Conservation (phyloP, 192 early-diverging fungal species). For the Chytriomyces sp. region DNA sequence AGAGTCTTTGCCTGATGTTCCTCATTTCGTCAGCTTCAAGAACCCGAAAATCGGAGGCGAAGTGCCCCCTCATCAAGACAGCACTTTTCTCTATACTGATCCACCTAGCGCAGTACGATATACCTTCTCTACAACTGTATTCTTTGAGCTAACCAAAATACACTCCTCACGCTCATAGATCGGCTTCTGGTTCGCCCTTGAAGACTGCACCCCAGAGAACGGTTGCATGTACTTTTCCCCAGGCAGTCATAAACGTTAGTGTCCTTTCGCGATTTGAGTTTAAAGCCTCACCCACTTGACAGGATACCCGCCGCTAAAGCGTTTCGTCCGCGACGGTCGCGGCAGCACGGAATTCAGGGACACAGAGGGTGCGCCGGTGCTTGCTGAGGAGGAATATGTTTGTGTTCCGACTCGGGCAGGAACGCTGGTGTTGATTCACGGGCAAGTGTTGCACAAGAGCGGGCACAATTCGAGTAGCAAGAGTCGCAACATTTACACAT, state of each 20-base stretch:
- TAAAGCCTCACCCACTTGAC: conserved; percentile 2
- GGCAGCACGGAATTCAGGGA: conserved; percentile 65
- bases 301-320: conserved; percentile 60
- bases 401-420: conserved; percentile 55
- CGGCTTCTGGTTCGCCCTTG: conserved; percentile 85
- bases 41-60: conserved; percentile 62
- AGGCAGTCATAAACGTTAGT: conserved; percentile 74
- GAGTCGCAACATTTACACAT: conserved; percentile 92
- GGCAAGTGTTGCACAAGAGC: conserved; percentile 81
- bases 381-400: conserved; percentile 63
- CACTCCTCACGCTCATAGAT: neutral
- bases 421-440: conserved; percentile 88
- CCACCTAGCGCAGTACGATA: conserved; percentile 77
- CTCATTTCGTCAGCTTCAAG: conserved; percentile 19
- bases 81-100: conserved; percentile 87
- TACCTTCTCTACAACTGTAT: neutral
- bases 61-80: conserved; percentile 89
- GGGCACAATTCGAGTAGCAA: conserved; percentile 74
- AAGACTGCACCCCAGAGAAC: conserved; percentile 84
- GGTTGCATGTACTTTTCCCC: conserved; percentile 86
- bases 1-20: neutral
- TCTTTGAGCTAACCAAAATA: neutral
- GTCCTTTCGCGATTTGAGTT: conserved; percentile 3
- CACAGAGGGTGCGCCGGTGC: conserved; percentile 44
- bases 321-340: conserved; percentile 63